Evolutionary conservation across 371 early-diverging fungal species (phyloP).

Genomic region (Mucor sp.): DNA sequence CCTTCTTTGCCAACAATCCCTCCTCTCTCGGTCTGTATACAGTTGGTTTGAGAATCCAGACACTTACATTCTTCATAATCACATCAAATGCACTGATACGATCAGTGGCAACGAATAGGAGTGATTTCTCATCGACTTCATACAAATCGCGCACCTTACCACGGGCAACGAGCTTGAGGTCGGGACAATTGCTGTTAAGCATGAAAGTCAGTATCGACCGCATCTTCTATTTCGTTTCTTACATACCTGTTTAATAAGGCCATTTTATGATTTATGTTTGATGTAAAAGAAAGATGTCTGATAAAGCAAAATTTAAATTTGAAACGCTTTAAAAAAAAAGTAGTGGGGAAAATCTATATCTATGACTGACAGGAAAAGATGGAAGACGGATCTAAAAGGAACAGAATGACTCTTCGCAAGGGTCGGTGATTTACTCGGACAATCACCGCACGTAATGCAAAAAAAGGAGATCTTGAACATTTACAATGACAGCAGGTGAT

Average conservation of each 20-base stretch:
- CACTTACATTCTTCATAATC: conserved; percentile 92
- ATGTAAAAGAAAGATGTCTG: background rate
- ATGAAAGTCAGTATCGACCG: background rate
- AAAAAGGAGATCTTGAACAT: background rate
- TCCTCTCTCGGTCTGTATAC: background rate
- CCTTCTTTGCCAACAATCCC: background rate
- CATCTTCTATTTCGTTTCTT: background rate
- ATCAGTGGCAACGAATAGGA: conserved; percentile 97
- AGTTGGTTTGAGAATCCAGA: background rate
- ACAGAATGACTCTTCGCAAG: conserved; percentile 8
- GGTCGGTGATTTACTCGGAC: conserved; percentile 4
- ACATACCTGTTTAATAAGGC: conserved; percentile 27
- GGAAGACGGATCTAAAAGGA: conserved; percentile 4
- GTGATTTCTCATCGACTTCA: conserved; percentile 79
- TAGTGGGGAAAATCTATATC: conserved; percentile 1
- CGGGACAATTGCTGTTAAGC: conserved; percentile 75
- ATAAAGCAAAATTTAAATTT: conserved; percentile 4
- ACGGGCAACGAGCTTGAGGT: conserved; percentile 90
- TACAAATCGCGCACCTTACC: conserved; percentile 98
- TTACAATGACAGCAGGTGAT: background rate
- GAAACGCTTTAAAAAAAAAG: background rate
- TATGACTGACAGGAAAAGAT: conserved; percentile 11
- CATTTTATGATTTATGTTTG: conserved; percentile 4
- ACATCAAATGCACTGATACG: conserved; percentile 97
- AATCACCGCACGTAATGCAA: background rate